phyloP scores from a whole-genome alignment of 2,329 filamentous ascomycete species.

The Alternaria novae-zelandiae region DNA sequence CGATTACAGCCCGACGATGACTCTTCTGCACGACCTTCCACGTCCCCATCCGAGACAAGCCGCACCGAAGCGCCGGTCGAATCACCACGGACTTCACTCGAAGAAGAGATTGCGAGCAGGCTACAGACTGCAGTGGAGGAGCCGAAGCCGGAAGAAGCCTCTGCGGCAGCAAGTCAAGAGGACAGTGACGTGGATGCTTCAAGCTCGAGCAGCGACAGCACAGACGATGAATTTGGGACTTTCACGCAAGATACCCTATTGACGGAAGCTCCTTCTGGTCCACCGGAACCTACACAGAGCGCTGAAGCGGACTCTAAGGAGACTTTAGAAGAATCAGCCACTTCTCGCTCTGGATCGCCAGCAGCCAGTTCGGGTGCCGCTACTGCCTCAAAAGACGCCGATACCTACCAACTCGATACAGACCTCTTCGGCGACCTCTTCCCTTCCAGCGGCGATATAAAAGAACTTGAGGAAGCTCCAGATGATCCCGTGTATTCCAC shows the following conservation, averaged over 20 bases:
- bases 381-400: not conserved
- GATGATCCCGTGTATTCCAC: constrained; percentile 44
- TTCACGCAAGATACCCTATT: constrained; percentile 5
- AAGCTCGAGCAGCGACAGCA: constrained; percentile 2
- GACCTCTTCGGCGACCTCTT: constrained; percentile 38
- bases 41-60: constrained; percentile 46
- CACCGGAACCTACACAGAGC: not conserved
- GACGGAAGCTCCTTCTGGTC: not conserved
- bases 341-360: not conserved
- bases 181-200: not conserved
- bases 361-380: not conserved
- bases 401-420: constrained; percentile 18
- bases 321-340: not conserved
- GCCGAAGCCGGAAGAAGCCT: not conserved
- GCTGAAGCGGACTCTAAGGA: not conserved
- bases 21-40: constrained; percentile 43
- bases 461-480: constrained; percentile 23
- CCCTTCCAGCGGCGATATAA: constrained; percentile 9
- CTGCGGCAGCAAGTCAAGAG: not conserved
- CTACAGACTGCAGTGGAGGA: not conserved
- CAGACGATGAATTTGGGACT: constrained; percentile 8
- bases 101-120: constrained; percentile 32
- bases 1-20: constrained; percentile 33
- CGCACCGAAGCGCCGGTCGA: constrained; percentile 37
- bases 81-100: constrained; percentile 47